These are phyloP conservation scores for Rhizoclosmatium sp. DNA, from an alignment of 192 early-diverging fungal species.

Conservation along the genomic window DNA sequence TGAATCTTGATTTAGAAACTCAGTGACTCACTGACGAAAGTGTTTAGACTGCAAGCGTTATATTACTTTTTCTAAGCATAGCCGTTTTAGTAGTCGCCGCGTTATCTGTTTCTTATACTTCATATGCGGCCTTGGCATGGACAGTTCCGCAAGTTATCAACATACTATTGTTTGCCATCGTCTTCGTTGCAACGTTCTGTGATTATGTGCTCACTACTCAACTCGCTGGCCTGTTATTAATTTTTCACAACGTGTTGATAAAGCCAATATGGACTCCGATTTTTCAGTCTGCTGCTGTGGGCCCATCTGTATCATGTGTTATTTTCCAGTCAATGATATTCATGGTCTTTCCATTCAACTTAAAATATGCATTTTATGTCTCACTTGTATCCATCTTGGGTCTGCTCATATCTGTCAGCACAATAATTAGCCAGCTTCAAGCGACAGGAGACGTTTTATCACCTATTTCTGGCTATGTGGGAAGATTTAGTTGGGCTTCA, in stretches of 20 bases:
- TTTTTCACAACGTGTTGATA: neutral
- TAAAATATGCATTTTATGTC: neutral
- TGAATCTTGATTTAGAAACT: neutral
- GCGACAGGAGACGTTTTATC: neutral
- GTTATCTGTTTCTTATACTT: neutral
- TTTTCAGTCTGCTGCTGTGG: conserved; percentile 7
- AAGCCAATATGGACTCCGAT: conserved; percentile 19
- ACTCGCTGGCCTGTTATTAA: neutral
- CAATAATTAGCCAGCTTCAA: neutral
- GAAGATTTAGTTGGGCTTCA: conserved; percentile 16
- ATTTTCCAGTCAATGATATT: conserved; percentile 29
- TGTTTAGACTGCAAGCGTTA: neutral
- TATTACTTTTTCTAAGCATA: conserved; percentile 9
- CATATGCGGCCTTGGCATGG: conserved; percentile 7
- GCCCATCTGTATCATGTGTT: conserved; percentile 19
- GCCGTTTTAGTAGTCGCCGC: conserved; percentile 7
- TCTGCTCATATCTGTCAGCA: neutral
- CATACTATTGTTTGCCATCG: neutral
- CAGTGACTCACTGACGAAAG: neutral
- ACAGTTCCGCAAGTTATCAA: conserved; percentile 8
- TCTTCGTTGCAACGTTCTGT: neutral
- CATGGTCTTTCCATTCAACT: conserved; percentile 19
- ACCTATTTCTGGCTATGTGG: neutral
- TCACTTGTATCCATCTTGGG: neutral
- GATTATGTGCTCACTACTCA: neutral